These are phyloP conservation scores for Globisporangium uncinulatum DNA, from an alignment of 352 stramenopile genomes.

Conservation along the genomic window DNA sequence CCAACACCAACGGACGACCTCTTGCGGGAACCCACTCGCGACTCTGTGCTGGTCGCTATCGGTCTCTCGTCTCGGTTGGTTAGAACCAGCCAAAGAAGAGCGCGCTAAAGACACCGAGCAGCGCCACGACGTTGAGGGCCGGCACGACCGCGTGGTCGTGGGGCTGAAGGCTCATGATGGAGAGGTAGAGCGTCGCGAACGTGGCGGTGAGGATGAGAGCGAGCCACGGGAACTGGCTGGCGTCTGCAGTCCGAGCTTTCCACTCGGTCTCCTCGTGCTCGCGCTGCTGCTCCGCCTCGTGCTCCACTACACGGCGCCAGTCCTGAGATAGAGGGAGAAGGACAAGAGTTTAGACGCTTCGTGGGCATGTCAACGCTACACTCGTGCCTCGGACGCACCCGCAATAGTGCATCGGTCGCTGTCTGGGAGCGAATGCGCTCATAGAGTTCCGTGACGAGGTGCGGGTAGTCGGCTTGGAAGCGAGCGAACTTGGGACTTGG, in stretches of 20 bases:
- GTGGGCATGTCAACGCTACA: conserved; percentile 4
- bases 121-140: conserved; percentile 40
- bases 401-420: conserved; percentile 23
- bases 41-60: no score
- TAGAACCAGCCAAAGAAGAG: conserved; percentile 33
- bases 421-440: conserved; percentile 21
- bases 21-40: no score
- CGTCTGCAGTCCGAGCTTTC: conserved; percentile 14
- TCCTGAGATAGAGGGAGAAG: conserved; percentile 4
- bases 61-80: background rate
- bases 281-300: conserved; percentile 16
- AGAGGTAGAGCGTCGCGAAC: conserved; percentile 55
- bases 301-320: conserved; percentile 36
- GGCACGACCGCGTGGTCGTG: conserved; percentile 46
- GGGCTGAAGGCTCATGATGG: conserved; percentile 37
- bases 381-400: conserved; percentile 13
- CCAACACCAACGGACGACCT: no score
- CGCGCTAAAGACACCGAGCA: conserved; percentile 28
- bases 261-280: conserved; percentile 24
- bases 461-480: conserved; percentile 29
- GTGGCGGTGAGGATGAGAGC: conserved; percentile 37
- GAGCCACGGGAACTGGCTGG: conserved; percentile 43
- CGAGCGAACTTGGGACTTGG: conserved; percentile 18
- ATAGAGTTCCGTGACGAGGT: conserved; percentile 43
- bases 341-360: background rate